Evolutionary conservation across 2,329 filamentous ascomycete genomes (phyloP).

Genomic region (Dothistroma septosporum): DNA sequence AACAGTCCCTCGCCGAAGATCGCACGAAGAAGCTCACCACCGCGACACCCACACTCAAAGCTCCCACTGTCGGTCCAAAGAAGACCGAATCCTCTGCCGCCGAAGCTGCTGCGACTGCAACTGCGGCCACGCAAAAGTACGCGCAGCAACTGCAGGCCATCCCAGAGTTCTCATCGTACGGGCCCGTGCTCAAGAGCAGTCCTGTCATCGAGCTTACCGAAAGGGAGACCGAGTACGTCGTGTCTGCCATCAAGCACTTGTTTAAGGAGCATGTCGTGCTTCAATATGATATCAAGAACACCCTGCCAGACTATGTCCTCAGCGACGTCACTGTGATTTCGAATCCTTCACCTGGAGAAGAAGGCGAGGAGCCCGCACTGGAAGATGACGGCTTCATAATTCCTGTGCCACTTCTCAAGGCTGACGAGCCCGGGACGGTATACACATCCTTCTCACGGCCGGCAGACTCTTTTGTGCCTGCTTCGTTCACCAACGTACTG

Average conservation of each 20-base stretch:
- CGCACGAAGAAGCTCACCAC: conserved; percentile 95
- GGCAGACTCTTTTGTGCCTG: conserved; percentile 70
- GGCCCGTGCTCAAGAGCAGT: conserved; percentile 87
- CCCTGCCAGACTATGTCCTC: conserved; percentile 80
- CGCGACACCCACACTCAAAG: conserved; percentile 87
- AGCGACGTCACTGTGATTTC: conserved; percentile 84
- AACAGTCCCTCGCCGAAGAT: conserved; percentile 94
- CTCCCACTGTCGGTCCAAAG: conserved; percentile 79
- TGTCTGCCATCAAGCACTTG: conserved; percentile 89
- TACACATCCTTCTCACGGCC: conserved; percentile 92
- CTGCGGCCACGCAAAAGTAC: conserved; percentile 81
- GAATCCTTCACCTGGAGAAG: conserved; percentile 74
- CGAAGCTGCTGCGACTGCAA: conserved; percentile 66
- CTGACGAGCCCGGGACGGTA: conserved; percentile 84
- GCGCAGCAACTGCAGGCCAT: conserved; percentile 81
- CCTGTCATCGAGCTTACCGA: conserved; percentile 84
- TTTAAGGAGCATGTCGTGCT: conserved; percentile 96
- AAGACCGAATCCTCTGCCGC: conserved; percentile 65
- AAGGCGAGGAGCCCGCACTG: conserved; percentile 74
- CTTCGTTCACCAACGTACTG: conserved; percentile 84
- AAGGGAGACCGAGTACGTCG: conserved; percentile 95
- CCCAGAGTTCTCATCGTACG: conserved; percentile 86
- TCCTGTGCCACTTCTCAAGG: conserved; percentile 73
- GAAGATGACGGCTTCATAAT: conserved; percentile 84
- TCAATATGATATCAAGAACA: conserved; percentile 98